phyloP scores from a whole-genome alignment of 208 protist genomes.

The Herpetomonas muscarum region DNA sequence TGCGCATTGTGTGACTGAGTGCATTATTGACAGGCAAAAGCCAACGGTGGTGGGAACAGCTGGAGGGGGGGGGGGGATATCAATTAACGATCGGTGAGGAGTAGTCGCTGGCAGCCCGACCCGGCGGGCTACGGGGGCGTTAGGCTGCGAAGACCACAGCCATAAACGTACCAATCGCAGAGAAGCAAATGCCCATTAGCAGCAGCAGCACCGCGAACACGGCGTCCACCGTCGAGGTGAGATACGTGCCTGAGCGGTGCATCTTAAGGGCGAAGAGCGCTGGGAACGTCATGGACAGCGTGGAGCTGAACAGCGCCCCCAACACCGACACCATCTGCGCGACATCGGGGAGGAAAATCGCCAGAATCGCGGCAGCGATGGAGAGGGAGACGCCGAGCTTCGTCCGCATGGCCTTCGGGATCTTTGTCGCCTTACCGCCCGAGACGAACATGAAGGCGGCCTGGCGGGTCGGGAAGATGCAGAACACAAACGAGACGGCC shows the following conservation, averaged over 20 bases:
- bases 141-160: constrained; percentile 31
- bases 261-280: constrained; percentile 72
- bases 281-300: constrained; percentile 77
- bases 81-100: background rate
- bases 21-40: too few species aligned
- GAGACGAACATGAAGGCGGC: constrained; percentile 70
- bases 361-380: constrained; percentile 27
- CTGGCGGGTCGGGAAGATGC: constrained; percentile 66
- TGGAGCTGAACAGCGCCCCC: constrained; percentile 67
- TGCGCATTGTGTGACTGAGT: too few species aligned
- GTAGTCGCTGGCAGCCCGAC: background rate
- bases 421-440: constrained; percentile 43
- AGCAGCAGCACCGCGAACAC: constrained; percentile 40
- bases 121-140: too few species aligned
- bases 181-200: constrained; percentile 48
- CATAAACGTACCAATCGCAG: constrained; percentile 47
- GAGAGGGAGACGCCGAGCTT: constrained; percentile 41
- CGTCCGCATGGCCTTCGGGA: constrained; percentile 49
- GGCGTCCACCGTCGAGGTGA: constrained; percentile 40
- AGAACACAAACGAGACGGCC: constrained; percentile 66
- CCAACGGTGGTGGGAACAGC: too few species aligned
- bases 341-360: constrained; percentile 66
- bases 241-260: constrained; percentile 48
- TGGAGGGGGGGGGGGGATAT: too few species aligned
- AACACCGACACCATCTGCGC: constrained; percentile 59